These are phyloP conservation scores for Chloranthus sessilifolius DNA, from an alignment of 164 flowering plant genomes.

Conservation along the genomic window DNA sequence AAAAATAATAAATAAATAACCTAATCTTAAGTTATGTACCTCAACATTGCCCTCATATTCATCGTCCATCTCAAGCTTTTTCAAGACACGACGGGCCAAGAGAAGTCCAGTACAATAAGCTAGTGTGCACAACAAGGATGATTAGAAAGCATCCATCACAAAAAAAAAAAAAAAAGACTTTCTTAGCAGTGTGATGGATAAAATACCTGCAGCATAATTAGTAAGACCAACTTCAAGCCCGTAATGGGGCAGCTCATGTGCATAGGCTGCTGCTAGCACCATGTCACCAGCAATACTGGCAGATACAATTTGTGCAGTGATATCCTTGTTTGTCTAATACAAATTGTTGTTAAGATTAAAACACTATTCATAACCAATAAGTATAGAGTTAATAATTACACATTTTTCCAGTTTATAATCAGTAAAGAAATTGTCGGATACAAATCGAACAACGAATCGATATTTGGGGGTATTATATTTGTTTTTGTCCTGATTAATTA, in stretches of 20 bases:
- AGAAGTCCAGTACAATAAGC: slow-evolving; percentile 47
- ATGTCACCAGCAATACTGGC: slow-evolving; percentile 84
- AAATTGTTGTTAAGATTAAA: slow-evolving; percentile 25
- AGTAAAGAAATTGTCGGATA: slow-evolving; percentile 32
- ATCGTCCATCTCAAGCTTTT: slow-evolving; percentile 36
- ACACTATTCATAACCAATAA: neutral
- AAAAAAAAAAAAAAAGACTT: neutral
- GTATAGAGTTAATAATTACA: neutral
- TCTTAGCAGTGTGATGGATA: neutral
- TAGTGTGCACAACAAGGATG: neutral
- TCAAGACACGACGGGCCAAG: slow-evolving; percentile 43
- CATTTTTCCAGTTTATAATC: neutral
- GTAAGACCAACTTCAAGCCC: slow-evolving; percentile 92
- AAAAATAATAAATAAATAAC: neutral
- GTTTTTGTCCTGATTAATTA: slow-evolving; percentile 91
- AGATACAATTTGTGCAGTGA: slow-evolving; percentile 66
- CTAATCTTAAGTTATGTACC: slow-evolving; percentile 16
- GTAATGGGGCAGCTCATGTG: slow-evolving; percentile 78
- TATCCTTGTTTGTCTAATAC: slow-evolving; percentile 76
- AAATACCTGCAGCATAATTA: slow-evolving; percentile 85
- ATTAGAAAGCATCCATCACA: neutral
- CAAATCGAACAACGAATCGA: slow-evolving; percentile 82
- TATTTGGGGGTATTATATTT: slow-evolving; percentile 91
- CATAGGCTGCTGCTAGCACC: slow-evolving; percentile 77
- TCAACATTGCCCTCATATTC: slow-evolving; percentile 43